Base-by-base conservation (phyloP, 2,329 filamentous ascomycete species). In the Dissoconium aciculare region DNA sequence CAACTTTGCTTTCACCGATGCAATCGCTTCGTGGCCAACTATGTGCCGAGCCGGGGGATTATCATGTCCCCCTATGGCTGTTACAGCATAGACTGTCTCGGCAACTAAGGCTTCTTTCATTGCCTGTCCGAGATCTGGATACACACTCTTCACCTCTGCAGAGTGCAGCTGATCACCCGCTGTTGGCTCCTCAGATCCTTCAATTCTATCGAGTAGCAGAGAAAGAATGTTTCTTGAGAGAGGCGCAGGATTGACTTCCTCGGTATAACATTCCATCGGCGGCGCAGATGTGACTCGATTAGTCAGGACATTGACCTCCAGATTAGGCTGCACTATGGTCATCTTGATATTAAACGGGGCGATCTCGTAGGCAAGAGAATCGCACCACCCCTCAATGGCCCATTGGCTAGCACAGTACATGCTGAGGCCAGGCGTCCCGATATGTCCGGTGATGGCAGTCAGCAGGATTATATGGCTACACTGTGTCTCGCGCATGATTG, bases 1-100 rank as follows among this genome's bases (percentile, higher is more conserved):
- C 33, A 98, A 62, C 59, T 95, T 95, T 58, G 95, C 89, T 54
- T 87, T 91, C 23, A 95, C 87, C 24, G 80, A 80, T 4, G 73
- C 67, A 9, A 87, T 78, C 1, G 82, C 87, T 54, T 95, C 89
- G 32, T 78, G 73, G 0, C 89, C 87, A 2, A 95, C 85, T 46
- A 95, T 94, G 52, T 95, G 87, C 17, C 89, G 67, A 1, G 84
- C 82, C 0, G 89, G 89, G 2, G 89, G 89, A 53, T 95, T 95
- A 51, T 94, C 85, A 52, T 94, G 85, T 0, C 87, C 89, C 1
- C 84, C 89, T 44, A 95, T 93, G 0, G 85, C 83, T 10, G 79
- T 81, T 27, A 98, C 65, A 1, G 87, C 85, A 53, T 92, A 78
- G 0, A 95, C 80, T 0, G 89, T 93, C 57, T 95, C 89, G 36